These are phyloP conservation scores for Ophiobolus disseminans DNA, from an alignment of 2,329 filamentous ascomycete genomes.

Conservation along the genomic window DNA sequence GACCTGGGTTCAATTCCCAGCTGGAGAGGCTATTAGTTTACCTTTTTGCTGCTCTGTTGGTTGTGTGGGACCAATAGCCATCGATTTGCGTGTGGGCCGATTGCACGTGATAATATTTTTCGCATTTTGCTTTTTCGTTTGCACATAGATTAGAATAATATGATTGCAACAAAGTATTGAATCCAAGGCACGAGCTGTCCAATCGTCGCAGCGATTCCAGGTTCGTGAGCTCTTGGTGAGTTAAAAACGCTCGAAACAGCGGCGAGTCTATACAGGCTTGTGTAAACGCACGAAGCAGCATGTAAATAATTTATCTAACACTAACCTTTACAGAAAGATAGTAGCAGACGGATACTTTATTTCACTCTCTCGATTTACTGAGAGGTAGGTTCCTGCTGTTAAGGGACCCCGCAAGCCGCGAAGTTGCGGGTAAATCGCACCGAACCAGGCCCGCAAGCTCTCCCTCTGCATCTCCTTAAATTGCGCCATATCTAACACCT, in stretches of 20 bases:
- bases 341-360: not conserved
- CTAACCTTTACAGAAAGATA: not conserved
- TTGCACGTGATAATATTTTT: not conserved
- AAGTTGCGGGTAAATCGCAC: not conserved
- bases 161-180: no score
- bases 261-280: no score
- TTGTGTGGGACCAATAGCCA: not conserved
- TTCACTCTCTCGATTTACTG: no score
- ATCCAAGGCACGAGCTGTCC: no score
- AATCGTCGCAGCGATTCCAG: no score
- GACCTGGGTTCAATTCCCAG: slow-evolving; percentile 14
- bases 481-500: not conserved
- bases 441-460: not conserved
- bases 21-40: not conserved
- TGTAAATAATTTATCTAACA: no score
- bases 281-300: no score
- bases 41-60: not conserved
- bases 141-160: no score
- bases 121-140: no score
- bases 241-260: no score
- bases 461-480: not conserved
- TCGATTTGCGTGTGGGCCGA: not conserved
- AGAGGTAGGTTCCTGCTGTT: no score
- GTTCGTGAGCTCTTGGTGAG: no score
- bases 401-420: not conserved